Conservation (phyloP, 1,284 basidiomycete genomes). For the Heterobasidion occidentale region DNA sequence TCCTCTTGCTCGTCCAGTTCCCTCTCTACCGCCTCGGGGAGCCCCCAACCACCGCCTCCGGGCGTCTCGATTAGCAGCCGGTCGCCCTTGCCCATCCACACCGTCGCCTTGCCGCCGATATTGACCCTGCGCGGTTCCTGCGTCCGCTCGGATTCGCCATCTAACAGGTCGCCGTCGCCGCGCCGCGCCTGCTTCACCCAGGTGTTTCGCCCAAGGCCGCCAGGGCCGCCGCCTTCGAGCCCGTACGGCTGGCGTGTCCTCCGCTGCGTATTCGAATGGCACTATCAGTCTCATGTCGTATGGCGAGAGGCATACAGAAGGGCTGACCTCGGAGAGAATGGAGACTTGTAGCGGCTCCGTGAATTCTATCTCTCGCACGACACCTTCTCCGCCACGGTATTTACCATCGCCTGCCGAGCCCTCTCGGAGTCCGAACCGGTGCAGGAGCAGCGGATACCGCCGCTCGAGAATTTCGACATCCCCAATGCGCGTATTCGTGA, state of each 20-base stretch:
- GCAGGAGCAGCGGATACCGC: constrained; percentile 82
- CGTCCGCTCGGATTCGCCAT: constrained; percentile 5
- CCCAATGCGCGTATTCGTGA: constrained; percentile 91
- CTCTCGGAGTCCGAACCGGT: constrained; percentile 73
- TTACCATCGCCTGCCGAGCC: constrained; percentile 76
- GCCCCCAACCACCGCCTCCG: constrained; percentile 89
- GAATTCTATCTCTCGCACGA: constrained; percentile 84
- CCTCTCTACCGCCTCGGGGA: constrained; percentile 26
- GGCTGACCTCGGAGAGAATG: constrained; percentile 71
- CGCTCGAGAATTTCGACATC: constrained; percentile 92
- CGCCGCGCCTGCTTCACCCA: constrained; percentile 79
- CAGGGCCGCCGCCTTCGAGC: constrained; percentile 77
- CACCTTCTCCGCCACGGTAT: constrained; percentile 84
- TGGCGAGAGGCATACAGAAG: background rate
- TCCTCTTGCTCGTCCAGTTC: constrained; percentile 16
- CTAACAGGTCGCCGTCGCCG: constrained; percentile 58
- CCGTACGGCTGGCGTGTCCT: constrained; percentile 89
- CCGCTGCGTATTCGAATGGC: constrained; percentile 36
- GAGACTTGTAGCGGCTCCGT: constrained; percentile 81
- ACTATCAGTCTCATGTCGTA: background rate
- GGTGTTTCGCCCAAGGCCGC: constrained; percentile 73
- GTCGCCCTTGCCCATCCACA: constrained; percentile 84
- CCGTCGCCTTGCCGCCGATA: constrained; percentile 87
- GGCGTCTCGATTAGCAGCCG: constrained; percentile 81
- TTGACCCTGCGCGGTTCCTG: constrained; percentile 62